A percentile compares a stretch with the other conserved stretches of the same genome.
These are phyloP conservation scores for Penicillium sp. DNA, from an alignment of 2,329 filamentous ascomycete genomes.

Conservation along the genomic window DNA sequence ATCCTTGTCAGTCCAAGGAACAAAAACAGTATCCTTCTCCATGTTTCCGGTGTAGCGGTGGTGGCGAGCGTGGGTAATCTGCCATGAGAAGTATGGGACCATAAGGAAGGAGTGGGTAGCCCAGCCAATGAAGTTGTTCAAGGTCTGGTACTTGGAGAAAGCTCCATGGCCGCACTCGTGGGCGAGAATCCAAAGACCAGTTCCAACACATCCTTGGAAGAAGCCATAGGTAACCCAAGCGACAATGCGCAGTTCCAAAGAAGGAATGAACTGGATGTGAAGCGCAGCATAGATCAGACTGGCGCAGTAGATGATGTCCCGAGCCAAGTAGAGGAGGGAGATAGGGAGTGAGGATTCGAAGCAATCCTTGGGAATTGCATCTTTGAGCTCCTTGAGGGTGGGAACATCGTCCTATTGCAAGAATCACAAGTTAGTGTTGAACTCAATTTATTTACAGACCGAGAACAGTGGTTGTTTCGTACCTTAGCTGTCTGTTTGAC, in stretches of 20 bases:
- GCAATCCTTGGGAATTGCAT: slow-evolving; percentile 63
- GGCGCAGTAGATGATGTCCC: slow-evolving; percentile 56
- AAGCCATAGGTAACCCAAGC: slow-evolving; percentile 65
- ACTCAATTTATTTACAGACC: not conserved
- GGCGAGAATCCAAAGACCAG: slow-evolving; percentile 70
- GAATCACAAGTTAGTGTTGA: not conserved
- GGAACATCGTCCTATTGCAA: slow-evolving; percentile 3
- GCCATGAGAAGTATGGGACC: slow-evolving; percentile 74
- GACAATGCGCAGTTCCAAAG: slow-evolving; percentile 45
- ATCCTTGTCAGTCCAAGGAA: slow-evolving; percentile 51
- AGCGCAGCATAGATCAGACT: slow-evolving; percentile 55
- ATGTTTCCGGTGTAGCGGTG: slow-evolving; percentile 70
- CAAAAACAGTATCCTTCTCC: slow-evolving; percentile 67
- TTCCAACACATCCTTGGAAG: slow-evolving; percentile 66
- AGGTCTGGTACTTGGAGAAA: slow-evolving; percentile 58
- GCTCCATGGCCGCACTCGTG: slow-evolving; percentile 73
- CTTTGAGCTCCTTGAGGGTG: slow-evolving; percentile 22
- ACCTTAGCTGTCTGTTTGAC: slow-evolving; percentile 7
- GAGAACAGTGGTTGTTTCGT: not conserved
- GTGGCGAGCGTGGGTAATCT: slow-evolving; percentile 69
- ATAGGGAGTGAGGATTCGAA: slow-evolving; percentile 57
- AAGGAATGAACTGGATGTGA: slow-evolving; percentile 56
- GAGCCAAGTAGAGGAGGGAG: slow-evolving; percentile 59
- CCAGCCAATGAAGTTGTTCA: slow-evolving; percentile 67
- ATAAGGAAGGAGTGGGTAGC: slow-evolving; percentile 65